Base-by-base conservation (phyloP, 108 stramenopile species). In the Mediolabrus comicus region DNA sequence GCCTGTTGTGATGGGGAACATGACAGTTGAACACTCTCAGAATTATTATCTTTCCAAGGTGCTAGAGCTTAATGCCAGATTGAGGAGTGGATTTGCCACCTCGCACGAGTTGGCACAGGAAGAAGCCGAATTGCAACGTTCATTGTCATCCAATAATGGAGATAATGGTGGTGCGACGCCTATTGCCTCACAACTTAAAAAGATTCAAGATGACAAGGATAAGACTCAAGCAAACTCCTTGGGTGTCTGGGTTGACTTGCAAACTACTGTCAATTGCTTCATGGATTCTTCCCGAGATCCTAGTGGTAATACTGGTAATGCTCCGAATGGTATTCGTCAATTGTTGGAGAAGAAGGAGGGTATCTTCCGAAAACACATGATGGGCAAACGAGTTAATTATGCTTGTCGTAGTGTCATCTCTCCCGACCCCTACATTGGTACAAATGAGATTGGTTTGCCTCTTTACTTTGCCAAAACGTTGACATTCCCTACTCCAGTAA, bases 341-440 rank as follows among this genome's bases (percentile, higher is more conserved):
- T 63, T 97, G 36, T 83, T 99, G 53, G 99, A 99, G 77, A 86
- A 93, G 67, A 99, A 99, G 85, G 97, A 99, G 72, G 99, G 99
- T 14, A 92, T 99, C 28, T 99, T 99, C 77, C 85, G 94, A 22
- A 95, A 95, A 77, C 96, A 99, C 79, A 99, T 99, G 99, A 99
- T 99, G 99, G 99, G 99, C 8, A 99, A 99, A 74, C 97, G 99
- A 35, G 99, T 99, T 60, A 95, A 99, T 81, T 98, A 82, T 69
- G 91, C 95, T 3, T 99, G 98, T 62, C 92, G 99, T 0, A 95
- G 93, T 27, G 98, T 98, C 39, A 98, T 99, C 67, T 96, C 96
- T 29, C 99, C 99, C 10, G 98, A 98, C 57, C 98, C 98, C 25
- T 98, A 97, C 77, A 81, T 98, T 46, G 97, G 98, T 56, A 96